phyloP scores from a whole-genome alignment of 2,329 filamentous ascomycete genomes.

The Penicillium sp. region DNA sequence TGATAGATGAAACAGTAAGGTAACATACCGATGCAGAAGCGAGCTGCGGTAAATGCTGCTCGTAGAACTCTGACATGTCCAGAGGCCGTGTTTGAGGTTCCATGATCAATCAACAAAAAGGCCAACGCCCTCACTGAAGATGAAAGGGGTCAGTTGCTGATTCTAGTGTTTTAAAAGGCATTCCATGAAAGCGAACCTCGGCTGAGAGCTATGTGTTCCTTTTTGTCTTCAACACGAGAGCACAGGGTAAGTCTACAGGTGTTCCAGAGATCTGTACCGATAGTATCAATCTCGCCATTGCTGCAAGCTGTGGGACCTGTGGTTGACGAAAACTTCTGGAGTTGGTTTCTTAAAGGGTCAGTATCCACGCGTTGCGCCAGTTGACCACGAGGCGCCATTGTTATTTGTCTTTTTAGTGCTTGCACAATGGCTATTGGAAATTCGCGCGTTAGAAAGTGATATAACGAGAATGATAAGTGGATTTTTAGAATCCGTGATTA shows the following conservation, averaged over 20 bases:
- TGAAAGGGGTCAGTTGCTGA: not conserved
- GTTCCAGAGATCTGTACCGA: conserved; percentile 37
- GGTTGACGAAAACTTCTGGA: not conserved
- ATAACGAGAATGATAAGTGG: not conserved
- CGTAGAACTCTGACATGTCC: conserved; percentile 57
- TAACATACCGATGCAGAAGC: conserved; percentile 60
- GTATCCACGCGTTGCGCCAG: not conserved
- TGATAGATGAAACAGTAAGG: not conserved
- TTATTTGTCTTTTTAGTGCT: not conserved
- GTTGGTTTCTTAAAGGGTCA: not conserved
- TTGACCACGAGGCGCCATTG: not conserved
- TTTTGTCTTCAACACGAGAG: conserved; percentile 2
- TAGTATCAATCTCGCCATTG: not conserved
- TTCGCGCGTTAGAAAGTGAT: not conserved
- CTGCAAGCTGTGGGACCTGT: not conserved
- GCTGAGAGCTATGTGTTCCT: not conserved
- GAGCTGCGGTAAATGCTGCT: conserved; percentile 66
- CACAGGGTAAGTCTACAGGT: conserved; percentile 26
- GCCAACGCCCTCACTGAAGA: conserved; percentile 35
- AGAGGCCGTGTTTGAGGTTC: conserved; percentile 24
- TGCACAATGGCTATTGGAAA: not conserved
- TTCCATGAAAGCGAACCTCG: not conserved
- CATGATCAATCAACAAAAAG: conserved; percentile 66
- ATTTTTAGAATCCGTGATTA: not conserved
- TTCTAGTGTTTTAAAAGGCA: not conserved